Conservation (phyloP, 1,284 basidiomycete genomes). For the Apiotrichum akiyoshidainum region DNA sequence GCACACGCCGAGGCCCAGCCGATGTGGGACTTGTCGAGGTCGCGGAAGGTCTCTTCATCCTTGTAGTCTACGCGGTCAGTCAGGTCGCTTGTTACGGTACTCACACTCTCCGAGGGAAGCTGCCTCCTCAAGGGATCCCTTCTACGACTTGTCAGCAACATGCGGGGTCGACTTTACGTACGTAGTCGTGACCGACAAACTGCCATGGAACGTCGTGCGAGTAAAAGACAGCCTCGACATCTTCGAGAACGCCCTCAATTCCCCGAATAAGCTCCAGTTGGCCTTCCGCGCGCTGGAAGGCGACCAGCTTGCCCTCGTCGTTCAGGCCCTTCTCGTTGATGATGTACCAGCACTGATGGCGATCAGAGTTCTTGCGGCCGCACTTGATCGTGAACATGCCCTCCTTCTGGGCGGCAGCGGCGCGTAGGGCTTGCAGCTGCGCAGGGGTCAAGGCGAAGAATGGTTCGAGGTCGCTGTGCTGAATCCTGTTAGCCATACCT, state of each 20-base stretch:
- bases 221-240: slow-evolving; percentile 40
- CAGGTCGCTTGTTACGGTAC: slow-evolving; percentile 8
- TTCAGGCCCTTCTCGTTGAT: slow-evolving; percentile 33
- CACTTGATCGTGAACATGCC: slow-evolving; percentile 47
- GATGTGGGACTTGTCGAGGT: slow-evolving; percentile 38
- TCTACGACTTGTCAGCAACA: slow-evolving; percentile 21
- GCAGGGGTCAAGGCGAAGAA: slow-evolving; percentile 40
- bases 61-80: slow-evolving; percentile 26
- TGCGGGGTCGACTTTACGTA: slow-evolving; percentile 22
- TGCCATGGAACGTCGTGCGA: slow-evolving; percentile 48
- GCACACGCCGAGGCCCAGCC: slow-evolving; percentile 48
- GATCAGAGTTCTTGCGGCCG: slow-evolving; percentile 14
- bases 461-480: slow-evolving; percentile 47
- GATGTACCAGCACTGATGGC: slow-evolving; percentile 23
- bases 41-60: slow-evolving; percentile 3
- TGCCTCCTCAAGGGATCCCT: slow-evolving; percentile 34
- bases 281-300: slow-evolving; percentile 30
- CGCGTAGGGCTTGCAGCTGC: slow-evolving; percentile 23
- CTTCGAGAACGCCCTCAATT: slow-evolving; percentile 33
- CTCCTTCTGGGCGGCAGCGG: slow-evolving; percentile 23
- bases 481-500: background rate
- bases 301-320: slow-evolving; percentile 31
- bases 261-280: slow-evolving; percentile 38
- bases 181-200: slow-evolving; percentile 47
- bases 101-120: slow-evolving; percentile 43